Conservation (phyloP, 352 stramenopile genomes). For the Globisporangium recalcitrans region DNA sequence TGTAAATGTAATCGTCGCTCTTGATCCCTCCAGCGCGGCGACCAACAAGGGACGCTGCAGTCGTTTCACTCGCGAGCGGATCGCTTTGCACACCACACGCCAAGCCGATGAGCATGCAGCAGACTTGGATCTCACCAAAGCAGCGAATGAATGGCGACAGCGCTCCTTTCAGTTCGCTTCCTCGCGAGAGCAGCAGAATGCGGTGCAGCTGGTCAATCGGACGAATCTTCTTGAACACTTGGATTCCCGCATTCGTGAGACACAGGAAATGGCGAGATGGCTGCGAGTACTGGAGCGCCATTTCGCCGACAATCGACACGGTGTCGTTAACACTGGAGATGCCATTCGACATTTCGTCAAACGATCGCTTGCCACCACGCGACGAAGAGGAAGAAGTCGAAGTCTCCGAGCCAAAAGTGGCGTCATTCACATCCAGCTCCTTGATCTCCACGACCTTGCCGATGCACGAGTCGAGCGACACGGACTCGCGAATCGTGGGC, state of each 20-base stretch:
- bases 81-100: slow-evolving; percentile 83
- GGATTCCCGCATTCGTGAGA: slow-evolving; percentile 79
- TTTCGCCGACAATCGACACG: slow-evolving; percentile 59
- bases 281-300: slow-evolving; percentile 81
- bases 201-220: slow-evolving; percentile 85
- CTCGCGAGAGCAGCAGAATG: slow-evolving; percentile 59
- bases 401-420: slow-evolving; percentile 8
- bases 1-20: slow-evolving; percentile 77
- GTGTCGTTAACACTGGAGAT: slow-evolving; percentile 20
- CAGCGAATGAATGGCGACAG: slow-evolving; percentile 74
- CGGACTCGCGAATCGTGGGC: slow-evolving; percentile 64
- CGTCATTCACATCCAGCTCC: slow-evolving; percentile 40
- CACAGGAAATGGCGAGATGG: slow-evolving; percentile 82
- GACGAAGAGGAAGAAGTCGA: slow-evolving; percentile 7
- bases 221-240: slow-evolving; percentile 88
- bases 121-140: slow-evolving; percentile 82
- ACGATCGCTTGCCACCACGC: slow-evolving; percentile 53
- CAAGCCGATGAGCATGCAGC: slow-evolving; percentile 86
- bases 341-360: slow-evolving; percentile 67
- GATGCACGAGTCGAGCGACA: slow-evolving; percentile 70
- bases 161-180: slow-evolving; percentile 58
- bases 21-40: slow-evolving; percentile 42
- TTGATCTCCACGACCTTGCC: slow-evolving; percentile 83
- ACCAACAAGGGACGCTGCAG: slow-evolving; percentile 43
- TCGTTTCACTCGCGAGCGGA: slow-evolving; percentile 52